phyloP scores from a whole-genome alignment of 192 early-diverging fungal genomes.

The Pecoramyces ruminantium region DNA sequence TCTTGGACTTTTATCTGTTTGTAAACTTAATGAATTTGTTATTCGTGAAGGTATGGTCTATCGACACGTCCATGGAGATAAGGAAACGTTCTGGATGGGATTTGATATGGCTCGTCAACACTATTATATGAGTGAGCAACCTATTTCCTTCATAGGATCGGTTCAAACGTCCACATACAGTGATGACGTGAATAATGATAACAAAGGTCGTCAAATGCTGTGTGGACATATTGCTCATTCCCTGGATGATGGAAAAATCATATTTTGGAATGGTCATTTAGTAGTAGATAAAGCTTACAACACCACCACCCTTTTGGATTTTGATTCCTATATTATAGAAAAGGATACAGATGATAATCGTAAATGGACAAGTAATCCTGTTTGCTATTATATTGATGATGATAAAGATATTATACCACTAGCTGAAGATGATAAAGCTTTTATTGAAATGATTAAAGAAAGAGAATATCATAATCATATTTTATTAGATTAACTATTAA shows the following conservation, averaged over 20 bases:
- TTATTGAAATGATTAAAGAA: background rate
- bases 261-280: background rate
- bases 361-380: background rate
- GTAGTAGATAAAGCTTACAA: background rate
- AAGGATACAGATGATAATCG: background rate
- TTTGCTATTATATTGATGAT: background rate
- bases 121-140: background rate
- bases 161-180: background rate
- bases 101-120: background rate
- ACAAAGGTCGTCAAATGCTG: background rate
- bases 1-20: background rate
- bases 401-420: background rate
- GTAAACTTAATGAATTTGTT: background rate
- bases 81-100: background rate
- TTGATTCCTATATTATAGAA: background rate
- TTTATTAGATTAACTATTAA: background rate
- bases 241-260: background rate
- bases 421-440: background rate
- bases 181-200: background rate
- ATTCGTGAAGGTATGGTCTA: background rate
- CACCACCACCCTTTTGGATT: background rate
- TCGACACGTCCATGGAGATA: background rate
- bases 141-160: background rate
- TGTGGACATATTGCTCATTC: background rate
- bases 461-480: background rate